These are phyloP conservation scores for Leptomonas pyrrhocoris DNA, from an alignment of 208 protist genomes.

Conservation along the genomic window DNA sequence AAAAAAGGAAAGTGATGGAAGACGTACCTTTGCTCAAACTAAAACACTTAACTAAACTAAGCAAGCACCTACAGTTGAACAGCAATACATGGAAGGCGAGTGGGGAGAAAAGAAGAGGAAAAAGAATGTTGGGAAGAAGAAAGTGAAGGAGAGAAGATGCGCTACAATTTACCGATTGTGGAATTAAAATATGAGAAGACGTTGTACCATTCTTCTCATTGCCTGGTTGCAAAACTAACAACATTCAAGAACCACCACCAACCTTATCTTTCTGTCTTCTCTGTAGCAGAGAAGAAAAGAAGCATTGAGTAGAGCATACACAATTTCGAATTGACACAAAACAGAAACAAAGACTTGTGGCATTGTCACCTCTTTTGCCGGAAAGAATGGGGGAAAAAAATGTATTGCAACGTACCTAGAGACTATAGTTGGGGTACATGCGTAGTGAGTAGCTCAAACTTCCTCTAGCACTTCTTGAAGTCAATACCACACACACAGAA, in stretches of 20 bases:
- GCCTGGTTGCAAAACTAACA: too few relatives aligned
- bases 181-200: too few relatives aligned
- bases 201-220: too few relatives aligned
- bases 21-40: not conserved
- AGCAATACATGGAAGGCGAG: conserved; percentile 1
- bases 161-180: too few relatives aligned
- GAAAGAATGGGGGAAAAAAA: not conserved
- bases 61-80: not conserved
- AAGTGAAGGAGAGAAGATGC: not conserved
- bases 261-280: too few relatives aligned
- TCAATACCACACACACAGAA: conserved; percentile 69
- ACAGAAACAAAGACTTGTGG: conserved; percentile 1
- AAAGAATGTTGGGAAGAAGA: not conserved
- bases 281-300: too few relatives aligned
- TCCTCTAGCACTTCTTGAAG: conserved; percentile 66
- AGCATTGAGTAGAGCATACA: too few relatives aligned
- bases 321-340: too few relatives aligned
- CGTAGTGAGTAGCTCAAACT: not conserved
- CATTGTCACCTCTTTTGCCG: not conserved
- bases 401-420: not conserved
- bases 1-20: too few relatives aligned
- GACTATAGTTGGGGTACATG: conserved; percentile 5
- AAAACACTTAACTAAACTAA: conserved; percentile 3
- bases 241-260: too few relatives aligned
- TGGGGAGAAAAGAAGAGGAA: not conserved